Conservation (phyloP, 2,329 filamentous ascomycete species). For the Colletotrichum echinochloae region DNA sequence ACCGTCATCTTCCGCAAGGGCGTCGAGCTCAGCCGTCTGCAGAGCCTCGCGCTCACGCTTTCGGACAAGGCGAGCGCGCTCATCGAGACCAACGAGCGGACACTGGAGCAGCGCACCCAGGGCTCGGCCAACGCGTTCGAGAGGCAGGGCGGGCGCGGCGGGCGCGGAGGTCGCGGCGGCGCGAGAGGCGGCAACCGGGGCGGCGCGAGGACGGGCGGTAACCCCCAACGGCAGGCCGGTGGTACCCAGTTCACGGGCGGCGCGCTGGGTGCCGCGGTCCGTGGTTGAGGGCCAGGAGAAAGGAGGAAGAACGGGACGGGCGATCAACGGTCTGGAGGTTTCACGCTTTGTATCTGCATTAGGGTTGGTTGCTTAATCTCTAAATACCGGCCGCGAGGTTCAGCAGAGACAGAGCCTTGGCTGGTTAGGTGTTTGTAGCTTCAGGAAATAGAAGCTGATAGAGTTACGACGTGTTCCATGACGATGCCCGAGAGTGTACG, state of each 20-base stretch:
- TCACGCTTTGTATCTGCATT: constrained; percentile 42
- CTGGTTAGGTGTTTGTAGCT: constrained; percentile 42
- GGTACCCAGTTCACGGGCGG: constrained; percentile 87
- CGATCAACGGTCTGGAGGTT: constrained; percentile 28
- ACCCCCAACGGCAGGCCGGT: constrained; percentile 74
- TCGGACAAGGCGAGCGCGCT: constrained; percentile 96
- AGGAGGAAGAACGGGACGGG: constrained; percentile 32
- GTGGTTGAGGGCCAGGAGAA: constrained; percentile 58
- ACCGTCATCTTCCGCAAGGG: constrained; percentile 99
- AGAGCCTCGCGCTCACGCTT: constrained; percentile 92
- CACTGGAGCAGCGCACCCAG: constrained; percentile 95
- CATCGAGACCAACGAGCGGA: constrained; percentile 97
- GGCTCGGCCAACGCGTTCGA: constrained; percentile 96
- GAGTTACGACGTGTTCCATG: constrained; percentile 34
- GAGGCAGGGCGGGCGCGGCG: constrained; percentile 84
- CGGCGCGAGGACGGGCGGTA: constrained; percentile 68
- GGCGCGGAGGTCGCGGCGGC: constrained; percentile 75
- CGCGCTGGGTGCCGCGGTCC: constrained; percentile 77
- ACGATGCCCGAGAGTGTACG: constrained; percentile 17
- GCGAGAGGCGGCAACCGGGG: constrained; percentile 70
- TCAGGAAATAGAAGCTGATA: constrained; percentile 43
- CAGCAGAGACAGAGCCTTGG: constrained; percentile 30
- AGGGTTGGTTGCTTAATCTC: constrained; percentile 42
- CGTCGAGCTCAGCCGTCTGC: constrained; percentile 94
- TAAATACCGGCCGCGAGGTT: constrained; percentile 42